Evolutionary conservation across 352 stramenopile species (phyloP), one percentile per base, ranked within the genome.

Genomic region (Phytophthora lateralis): DNA sequence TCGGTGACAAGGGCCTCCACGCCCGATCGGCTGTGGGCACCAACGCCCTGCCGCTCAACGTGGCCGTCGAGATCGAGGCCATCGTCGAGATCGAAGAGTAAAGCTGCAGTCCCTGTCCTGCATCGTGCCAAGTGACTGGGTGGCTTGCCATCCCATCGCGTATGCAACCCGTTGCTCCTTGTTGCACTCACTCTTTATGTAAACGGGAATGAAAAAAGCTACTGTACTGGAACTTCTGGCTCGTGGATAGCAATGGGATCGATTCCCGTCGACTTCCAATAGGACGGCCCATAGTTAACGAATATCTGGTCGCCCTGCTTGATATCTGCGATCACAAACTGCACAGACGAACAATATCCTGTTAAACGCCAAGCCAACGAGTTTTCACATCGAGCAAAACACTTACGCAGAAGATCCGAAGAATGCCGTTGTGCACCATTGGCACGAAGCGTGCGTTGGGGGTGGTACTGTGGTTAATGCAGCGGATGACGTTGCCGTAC

Each of bases 11-110:
- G 69, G 91, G 91, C 41, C 76, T 91, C 38, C 91, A 97, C 69
- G 89, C 96, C 20, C 84, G 97, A 60, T 98, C 91, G 66, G 97
- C 97, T 30, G 96, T 99, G 46, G 97, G 97, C 56, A 98, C 96
- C 12, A 99, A 97, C 72, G 95, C 95, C 14, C 75, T 99, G 49
- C 97, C 97, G 39, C 77, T 99, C 35, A 98, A 98, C 65, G 93
- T 99, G 43, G 88, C 93, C 38, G 96, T 99, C 6, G 97, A 99
- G 83, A 90, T 99, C 30, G 97, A 99, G 78, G 90, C 93, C 55
- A 91, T 99, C 59, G 86, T 98, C 15, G 93, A 99, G 80, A 73
- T 99, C 39, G 85, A 98, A 52, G 76, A 97, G 46, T 89, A 82
- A n/a, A 66, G 20, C 11, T 29, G 20, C 17, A 44, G 17, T n/a